These are phyloP conservation scores for Corylus americana DNA, from an alignment of 306 rosid species.

Conservation along the genomic window DNA sequence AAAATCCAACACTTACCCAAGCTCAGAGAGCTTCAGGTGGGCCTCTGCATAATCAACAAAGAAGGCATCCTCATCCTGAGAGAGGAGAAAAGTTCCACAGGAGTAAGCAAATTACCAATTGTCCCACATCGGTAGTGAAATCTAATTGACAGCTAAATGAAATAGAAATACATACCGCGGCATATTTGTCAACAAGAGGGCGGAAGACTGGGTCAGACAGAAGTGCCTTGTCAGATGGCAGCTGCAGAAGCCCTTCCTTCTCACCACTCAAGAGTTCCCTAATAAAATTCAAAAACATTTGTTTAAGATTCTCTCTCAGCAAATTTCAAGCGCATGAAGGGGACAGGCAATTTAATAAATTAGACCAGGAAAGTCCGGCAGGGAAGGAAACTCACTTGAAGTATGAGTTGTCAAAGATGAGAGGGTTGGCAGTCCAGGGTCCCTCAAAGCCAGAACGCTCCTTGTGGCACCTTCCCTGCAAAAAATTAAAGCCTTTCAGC, in stretches of 20 bases:
- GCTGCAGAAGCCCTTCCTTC: slow-evolving; percentile 82
- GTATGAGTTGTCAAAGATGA: slow-evolving; percentile 84
- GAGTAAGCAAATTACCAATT: background rate
- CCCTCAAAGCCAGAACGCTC: slow-evolving; percentile 99
- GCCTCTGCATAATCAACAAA: slow-evolving; percentile 72
- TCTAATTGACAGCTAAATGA: background rate
- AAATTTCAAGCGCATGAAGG: background rate
- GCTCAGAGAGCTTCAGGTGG: slow-evolving; percentile 87
- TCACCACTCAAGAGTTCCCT: slow-evolving; percentile 83
- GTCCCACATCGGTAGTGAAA: background rate
- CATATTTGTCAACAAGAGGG: slow-evolving; percentile 96
- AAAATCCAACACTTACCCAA: slow-evolving; percentile 54
- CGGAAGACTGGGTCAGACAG: slow-evolving; percentile 84
- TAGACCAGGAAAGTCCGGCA: too few species aligned
- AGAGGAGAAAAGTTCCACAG: background rate
- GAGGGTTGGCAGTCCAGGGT: slow-evolving; percentile 90
- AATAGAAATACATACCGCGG: slow-evolving; percentile 51
- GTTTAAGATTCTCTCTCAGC: background rate
- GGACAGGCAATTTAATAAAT: background rate
- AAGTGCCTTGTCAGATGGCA: slow-evolving; percentile 84
- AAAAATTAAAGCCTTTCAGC: background rate
- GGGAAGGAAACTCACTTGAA: slow-evolving; percentile 52
- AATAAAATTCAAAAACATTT: background rate
- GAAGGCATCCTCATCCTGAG: slow-evolving; percentile 90
- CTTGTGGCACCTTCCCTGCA: slow-evolving; percentile 91